Evolutionary conservation across 2,329 filamentous ascomycete genomes (phyloP).

Genomic region (Aspergillus quadricinctus): DNA sequence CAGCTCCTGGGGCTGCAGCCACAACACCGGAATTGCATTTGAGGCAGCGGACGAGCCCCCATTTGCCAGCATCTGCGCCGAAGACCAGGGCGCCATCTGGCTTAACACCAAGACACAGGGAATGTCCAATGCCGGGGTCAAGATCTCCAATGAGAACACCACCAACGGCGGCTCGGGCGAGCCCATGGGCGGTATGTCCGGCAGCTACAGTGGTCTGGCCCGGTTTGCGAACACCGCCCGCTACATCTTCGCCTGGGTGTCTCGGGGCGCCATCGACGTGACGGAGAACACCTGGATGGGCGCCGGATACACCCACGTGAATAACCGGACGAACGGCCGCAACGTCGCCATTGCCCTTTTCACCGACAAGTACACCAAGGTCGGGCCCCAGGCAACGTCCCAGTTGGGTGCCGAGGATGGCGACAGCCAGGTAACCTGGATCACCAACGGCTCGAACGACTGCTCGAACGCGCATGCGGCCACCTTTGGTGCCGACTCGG

Average conservation of each 20-base stretch:
- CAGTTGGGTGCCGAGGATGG: constrained; percentile 50
- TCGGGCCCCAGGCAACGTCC: constrained; percentile 52
- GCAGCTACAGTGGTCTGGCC: constrained; percentile 56
- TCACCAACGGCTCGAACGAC: constrained; percentile 51
- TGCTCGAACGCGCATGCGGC: constrained; percentile 58
- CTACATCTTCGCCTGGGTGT: constrained; percentile 62
- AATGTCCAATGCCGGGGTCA: constrained; percentile 50
- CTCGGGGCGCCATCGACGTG: constrained; percentile 54
- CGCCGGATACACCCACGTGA: constrained; percentile 48
- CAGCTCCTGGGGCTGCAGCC: constrained; percentile 58
- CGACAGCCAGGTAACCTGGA: constrained; percentile 58
- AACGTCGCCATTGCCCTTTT: constrained; percentile 57
- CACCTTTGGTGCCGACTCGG: constrained; percentile 49
- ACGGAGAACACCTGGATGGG: constrained; percentile 57
- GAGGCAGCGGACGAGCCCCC: constrained; percentile 56
- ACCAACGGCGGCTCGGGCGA: constrained; percentile 58
- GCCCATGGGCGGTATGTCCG: constrained; percentile 60
- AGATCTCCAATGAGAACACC: constrained; percentile 60
- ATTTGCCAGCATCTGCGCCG: constrained; percentile 57
- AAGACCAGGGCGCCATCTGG: constrained; percentile 62
- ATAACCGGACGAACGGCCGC: constrained; percentile 54
- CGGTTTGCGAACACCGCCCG: constrained; percentile 49
- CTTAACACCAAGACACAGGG: constrained; percentile 57
- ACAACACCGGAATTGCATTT: constrained; percentile 62
- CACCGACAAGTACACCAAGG: constrained; percentile 55